Evolutionary conservation across 2,329 filamentous ascomycete species (phyloP).

Genomic region (Polychaeton citri): DNA sequence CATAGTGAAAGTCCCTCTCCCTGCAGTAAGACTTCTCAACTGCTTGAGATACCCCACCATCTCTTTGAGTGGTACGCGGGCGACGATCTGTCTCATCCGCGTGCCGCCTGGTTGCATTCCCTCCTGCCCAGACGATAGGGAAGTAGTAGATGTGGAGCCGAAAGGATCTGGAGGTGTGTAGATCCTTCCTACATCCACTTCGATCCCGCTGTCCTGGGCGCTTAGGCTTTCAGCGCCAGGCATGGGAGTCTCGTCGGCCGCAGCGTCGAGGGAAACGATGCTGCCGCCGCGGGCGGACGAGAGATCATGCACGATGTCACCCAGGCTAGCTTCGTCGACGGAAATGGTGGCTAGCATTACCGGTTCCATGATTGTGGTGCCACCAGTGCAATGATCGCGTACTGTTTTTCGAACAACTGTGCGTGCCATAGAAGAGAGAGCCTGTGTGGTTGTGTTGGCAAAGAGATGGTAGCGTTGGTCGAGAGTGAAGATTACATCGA

Average conservation of each 20-base stretch:
- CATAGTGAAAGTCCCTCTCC: constrained; percentile 68
- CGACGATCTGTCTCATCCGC: constrained; percentile 50
- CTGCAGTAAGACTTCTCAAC: constrained; percentile 75
- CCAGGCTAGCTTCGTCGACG: constrained; percentile 70
- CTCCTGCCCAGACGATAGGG: constrained; percentile 3
- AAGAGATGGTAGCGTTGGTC: constrained; percentile 53
- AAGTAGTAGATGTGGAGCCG: constrained; percentile 17
- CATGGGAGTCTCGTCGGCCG: constrained; percentile 13
- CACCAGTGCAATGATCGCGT: constrained; percentile 42
- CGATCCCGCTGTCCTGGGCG: constrained; percentile 20
- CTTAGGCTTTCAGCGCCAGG: constrained; percentile 2
- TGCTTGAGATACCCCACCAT: constrained; percentile 93
- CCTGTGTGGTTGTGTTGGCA: constrained; percentile 53
- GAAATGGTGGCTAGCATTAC: constrained; percentile 84
- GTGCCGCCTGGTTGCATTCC: constrained; percentile 14
- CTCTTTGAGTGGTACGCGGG: constrained; percentile 83
- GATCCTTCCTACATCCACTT: constrained; percentile 59
- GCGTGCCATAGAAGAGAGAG: constrained; percentile 52
- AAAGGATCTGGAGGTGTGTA: constrained; percentile 87
- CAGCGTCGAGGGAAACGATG: constrained; percentile 54
- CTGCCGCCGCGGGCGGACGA: constrained; percentile 60
- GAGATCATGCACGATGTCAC: constrained; percentile 71
- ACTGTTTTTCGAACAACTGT: constrained; percentile 59
- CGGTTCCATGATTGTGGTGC: constrained; percentile 69
- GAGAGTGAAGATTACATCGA: constrained; percentile 56